These are phyloP conservation scores for Mycena epipterygia DNA, from an alignment of 768 basidiomycete genomes.

Conservation along the genomic window DNA sequence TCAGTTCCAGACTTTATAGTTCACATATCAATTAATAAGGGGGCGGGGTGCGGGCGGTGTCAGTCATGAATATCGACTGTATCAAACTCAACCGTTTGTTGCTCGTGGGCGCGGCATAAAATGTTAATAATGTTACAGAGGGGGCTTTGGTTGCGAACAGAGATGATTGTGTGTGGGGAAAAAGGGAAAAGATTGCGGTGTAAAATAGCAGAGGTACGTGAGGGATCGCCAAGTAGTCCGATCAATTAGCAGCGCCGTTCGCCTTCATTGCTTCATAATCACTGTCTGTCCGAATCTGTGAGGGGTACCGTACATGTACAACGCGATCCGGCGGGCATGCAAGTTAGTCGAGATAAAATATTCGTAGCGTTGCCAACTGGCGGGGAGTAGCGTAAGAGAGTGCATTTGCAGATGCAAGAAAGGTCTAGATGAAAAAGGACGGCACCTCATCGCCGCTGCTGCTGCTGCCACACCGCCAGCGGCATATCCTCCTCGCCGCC, in stretches of 20 bases:
- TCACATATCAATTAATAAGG: not conserved
- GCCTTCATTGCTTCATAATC: conserved; percentile 17
- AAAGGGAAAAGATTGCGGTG: conserved; percentile 12
- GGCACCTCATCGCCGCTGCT: conserved; percentile 64
- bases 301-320: conserved; percentile 32
- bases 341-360: conserved; percentile 35
- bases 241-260: conserved; percentile 29
- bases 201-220: conserved; percentile 16
- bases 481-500: conserved; percentile 86
- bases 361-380: not conserved
- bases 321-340: conserved; percentile 32
- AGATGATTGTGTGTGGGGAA: conserved; percentile 4
- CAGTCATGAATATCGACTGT: too few relatives aligned
- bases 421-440: conserved; percentile 28
- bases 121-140: conserved; percentile 27
- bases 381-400: conserved; percentile 18
- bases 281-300: conserved; percentile 34
- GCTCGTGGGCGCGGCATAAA: not conserved
- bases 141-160: conserved; percentile 18
- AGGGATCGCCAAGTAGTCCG: conserved; percentile 19
- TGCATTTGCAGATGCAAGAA: conserved; percentile 22
- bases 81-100: too few relatives aligned
- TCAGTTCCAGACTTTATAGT: not conserved
- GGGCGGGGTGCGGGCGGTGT: not conserved
- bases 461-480: conserved; percentile 84